A percentile compares a stretch with the other conserved stretches of the same genome.
Evolutionary conservation across 2,329 filamentous ascomycete genomes (phyloP).

Genomic region (Penicillium sp.): DNA sequence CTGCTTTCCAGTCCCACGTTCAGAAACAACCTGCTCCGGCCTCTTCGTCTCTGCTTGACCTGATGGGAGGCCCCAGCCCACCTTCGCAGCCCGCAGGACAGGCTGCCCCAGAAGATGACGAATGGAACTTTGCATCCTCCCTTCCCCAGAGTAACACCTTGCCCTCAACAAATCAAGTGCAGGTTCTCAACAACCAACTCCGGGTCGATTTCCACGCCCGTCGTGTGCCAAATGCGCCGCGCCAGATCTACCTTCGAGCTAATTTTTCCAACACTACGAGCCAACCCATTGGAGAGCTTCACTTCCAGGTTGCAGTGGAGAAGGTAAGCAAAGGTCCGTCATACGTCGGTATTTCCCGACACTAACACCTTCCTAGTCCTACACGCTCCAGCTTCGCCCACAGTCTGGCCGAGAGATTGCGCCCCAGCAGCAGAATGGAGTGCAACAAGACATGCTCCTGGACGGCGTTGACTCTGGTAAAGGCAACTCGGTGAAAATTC

Average conservation of each 20-base stretch:
- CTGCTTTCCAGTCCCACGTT: slow-evolving; percentile 36
- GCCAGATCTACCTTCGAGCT: slow-evolving; percentile 68
- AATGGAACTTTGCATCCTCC: slow-evolving; percentile 91
- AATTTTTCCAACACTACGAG: slow-evolving; percentile 80
- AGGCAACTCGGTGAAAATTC: slow-evolving; percentile 79
- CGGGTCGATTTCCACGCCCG: slow-evolving; percentile 72
- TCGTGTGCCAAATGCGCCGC: slow-evolving; percentile 54
- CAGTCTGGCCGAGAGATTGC: slow-evolving; percentile 77
- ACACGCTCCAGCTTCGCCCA: slow-evolving; percentile 73
- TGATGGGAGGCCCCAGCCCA: slow-evolving; percentile 25
- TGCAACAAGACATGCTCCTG: slow-evolving; percentile 78
- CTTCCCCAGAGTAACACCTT: slow-evolving; percentile 62
- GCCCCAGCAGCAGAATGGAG: slow-evolving; percentile 70
- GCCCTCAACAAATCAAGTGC: slow-evolving; percentile 63
- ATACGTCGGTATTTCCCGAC: background rate
- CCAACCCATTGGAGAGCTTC: slow-evolving; percentile 72
- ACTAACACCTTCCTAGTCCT: slow-evolving; percentile 2
- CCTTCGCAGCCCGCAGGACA: slow-evolving; percentile 28
- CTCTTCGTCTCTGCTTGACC: slow-evolving; percentile 36
- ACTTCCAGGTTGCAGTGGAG: slow-evolving; percentile 90
- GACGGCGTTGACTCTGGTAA: slow-evolving; percentile 71
- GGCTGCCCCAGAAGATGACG: slow-evolving; percentile 68
- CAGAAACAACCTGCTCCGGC: slow-evolving; percentile 21
- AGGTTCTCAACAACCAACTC: slow-evolving; percentile 69
- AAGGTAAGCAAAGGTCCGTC: slow-evolving; percentile 61